phyloP scores from a whole-genome alignment of 345 rosid genomes.

The Eucalyptus dawsonii region DNA sequence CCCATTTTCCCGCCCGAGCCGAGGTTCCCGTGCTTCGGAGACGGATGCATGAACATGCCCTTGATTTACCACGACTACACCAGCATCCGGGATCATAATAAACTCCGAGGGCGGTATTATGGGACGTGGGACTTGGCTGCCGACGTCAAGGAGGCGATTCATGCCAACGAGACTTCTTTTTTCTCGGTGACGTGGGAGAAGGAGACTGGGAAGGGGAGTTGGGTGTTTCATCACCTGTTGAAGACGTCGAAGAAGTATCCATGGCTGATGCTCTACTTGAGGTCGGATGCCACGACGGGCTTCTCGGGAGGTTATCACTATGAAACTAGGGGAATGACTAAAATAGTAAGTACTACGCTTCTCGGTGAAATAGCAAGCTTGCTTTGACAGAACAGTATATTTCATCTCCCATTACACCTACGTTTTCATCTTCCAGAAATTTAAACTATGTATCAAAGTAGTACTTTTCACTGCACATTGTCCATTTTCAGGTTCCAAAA shows the following conservation, averaged over 20 bases:
- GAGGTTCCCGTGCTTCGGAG: slow-evolving; percentile 60
- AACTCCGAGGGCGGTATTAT: slow-evolving; percentile 48
- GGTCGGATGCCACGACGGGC: slow-evolving; percentile 73
- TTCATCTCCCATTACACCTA: not conserved
- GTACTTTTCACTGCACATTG: not conserved
- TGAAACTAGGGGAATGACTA: slow-evolving; percentile 71
- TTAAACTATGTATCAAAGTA: not conserved
- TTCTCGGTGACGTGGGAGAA: slow-evolving; percentile 69
- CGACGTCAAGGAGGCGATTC: not conserved
- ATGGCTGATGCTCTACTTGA: slow-evolving; percentile 83
- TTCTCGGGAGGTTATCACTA: slow-evolving; percentile 73
- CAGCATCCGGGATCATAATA: slow-evolving; percentile 13
- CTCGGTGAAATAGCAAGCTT: not conserved
- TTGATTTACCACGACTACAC: slow-evolving; percentile 41
- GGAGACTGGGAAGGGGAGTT: slow-evolving; percentile 53
- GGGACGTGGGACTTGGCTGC: slow-evolving; percentile 63
- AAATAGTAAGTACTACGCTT: slow-evolving; percentile 17
- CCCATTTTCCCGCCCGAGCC: slow-evolving; percentile 36
- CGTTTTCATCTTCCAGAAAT: not conserved
- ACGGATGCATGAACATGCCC: slow-evolving; percentile 88
- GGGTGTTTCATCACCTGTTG: slow-evolving; percentile 59
- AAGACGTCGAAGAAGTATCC: slow-evolving; percentile 62
- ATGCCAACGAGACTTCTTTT: slow-evolving; percentile 16
- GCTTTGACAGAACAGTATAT: not conserved
- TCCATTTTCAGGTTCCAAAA: slow-evolving; percentile 41